Percentiles rank a stretch among this genome's conserved stretches.
phyloP scores from a whole-genome alignment of 148 eudicot genomes.

The Rhododendron simsii region DNA sequence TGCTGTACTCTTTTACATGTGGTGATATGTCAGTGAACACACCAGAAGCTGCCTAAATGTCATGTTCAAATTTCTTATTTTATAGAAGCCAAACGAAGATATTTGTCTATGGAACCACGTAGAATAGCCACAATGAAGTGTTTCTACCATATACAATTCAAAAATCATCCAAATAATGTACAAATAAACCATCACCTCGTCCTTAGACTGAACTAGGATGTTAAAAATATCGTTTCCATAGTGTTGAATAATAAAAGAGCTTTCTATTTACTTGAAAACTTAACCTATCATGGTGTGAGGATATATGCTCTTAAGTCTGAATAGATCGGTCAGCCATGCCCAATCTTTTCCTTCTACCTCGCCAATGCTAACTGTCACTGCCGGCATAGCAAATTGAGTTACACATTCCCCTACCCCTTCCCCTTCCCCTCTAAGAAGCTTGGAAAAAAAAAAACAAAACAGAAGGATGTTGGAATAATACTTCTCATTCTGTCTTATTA shows the following conservation, averaged over 20 bases:
- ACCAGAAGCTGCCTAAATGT: neutral
- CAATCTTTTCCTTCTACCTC: neutral
- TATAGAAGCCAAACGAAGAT: neutral
- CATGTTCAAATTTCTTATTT: neutral
- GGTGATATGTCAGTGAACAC: neutral
- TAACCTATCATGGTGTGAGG: neutral
- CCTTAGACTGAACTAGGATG: neutral
- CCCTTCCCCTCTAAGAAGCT: neutral
- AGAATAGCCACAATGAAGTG: neutral
- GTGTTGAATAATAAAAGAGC: neutral
- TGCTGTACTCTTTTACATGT: neutral
- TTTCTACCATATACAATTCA: neutral
- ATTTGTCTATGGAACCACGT: neutral
- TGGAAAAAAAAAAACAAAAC: neutral
- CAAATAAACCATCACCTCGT: neutral
- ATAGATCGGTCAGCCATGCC: neutral
- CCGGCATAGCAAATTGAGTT: neutral
- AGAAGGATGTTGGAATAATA: neutral
- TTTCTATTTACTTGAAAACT: neutral
- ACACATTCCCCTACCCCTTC: neutral
- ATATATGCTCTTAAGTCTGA: neutral
- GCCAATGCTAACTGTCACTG: neutral
- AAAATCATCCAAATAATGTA: neutral
- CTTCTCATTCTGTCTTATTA: neutral
- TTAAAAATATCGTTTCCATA: neutral